Base-by-base conservation (phyloP, 345 rosid genomes). In the Geranium brycei region DNA sequence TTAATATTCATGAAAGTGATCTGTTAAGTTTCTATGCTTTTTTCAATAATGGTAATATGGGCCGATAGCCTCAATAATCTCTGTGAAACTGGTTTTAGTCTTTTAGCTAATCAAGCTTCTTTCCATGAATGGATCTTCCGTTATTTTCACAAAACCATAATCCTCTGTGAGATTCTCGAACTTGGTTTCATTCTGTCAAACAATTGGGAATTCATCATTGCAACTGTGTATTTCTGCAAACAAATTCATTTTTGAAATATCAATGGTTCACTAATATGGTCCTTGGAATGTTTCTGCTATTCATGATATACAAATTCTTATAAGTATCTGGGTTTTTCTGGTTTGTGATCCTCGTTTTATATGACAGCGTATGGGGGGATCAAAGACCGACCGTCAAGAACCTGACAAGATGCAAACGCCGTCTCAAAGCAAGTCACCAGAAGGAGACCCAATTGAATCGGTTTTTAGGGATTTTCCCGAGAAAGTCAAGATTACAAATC, bases 301-400 rank as follows among this genome's bases (percentile, higher is more conserved):
- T 3, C 66, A 11, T n/a, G 16, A n/a, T 12, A 19, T 63, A 59
- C 4, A 13, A 17, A 51, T 5, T 23, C 4, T 38, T 47, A 19
- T 7, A 40, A 11, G 14, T 13, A 4, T 56, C 12, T 0, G 16
- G 18, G 32, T 0, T 57, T 8, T 31, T 4, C 17, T 55, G 40
- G 12, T 17, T 19, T 58, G 61, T 69, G 23, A 76, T 63, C 11
- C 16, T 40, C 63, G 47, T 55, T 69, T 56, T 68, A 1, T 53
- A 18, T 62, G 67, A 67, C 75, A 79, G 90, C 58, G 51, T 64
- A 65, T 65, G 8, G 19, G 72, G 56, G 67, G 73, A 41, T 58
- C 81, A 38, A 64, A 41, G 62, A 64, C 63, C 64, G 32, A 19
- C 31, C 51, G 17, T 51, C 69, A 56, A 62, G 81, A 75, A 66